These are phyloP conservation scores for Colletotrichum orbiculare DNA, from an alignment of 2,329 filamentous ascomycete species.

Conservation along the genomic window DNA sequence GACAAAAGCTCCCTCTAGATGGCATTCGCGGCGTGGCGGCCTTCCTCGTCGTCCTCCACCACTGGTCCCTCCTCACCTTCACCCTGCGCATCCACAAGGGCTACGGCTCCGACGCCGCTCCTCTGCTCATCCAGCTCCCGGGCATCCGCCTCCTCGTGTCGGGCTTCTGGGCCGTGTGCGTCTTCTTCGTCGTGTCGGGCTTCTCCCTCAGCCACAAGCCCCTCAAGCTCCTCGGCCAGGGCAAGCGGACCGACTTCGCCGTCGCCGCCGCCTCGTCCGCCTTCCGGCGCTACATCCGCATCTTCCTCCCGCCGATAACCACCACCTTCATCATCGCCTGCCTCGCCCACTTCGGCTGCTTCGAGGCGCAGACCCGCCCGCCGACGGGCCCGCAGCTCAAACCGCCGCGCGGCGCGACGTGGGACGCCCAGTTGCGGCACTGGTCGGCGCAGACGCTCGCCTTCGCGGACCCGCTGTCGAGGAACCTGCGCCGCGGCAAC, in stretches of 20 bases:
- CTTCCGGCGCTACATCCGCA: conserved; percentile 62
- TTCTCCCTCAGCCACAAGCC: conserved; percentile 68
- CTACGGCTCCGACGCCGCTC: conserved; percentile 48
- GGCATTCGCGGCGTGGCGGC: conserved; percentile 75
- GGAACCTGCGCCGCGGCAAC: conserved; percentile 45
- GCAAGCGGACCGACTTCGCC: conserved; percentile 51
- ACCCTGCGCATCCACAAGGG: conserved; percentile 16
- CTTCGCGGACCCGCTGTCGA: conserved; percentile 62
- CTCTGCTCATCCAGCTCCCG: conserved; percentile 62
- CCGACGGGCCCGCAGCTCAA: neutral
- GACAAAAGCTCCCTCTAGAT: conserved; percentile 49
- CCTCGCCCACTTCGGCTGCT: conserved; percentile 55
- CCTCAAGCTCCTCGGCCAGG: conserved; percentile 55
- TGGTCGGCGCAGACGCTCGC: conserved; percentile 59
- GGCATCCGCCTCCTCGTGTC: conserved; percentile 64
- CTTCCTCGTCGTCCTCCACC: conserved; percentile 72
- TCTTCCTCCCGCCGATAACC: conserved; percentile 61
- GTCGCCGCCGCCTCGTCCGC: conserved; percentile 60
- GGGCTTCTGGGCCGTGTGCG: conserved; percentile 66
- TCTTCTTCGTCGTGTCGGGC: conserved; percentile 72
- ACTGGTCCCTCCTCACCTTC: conserved; percentile 46
- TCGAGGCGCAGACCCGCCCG: neutral
- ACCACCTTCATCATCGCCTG: conserved; percentile 61
- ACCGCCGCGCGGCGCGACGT: conserved; percentile 39
- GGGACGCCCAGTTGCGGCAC: conserved; percentile 54